phyloP scores from a whole-genome alignment of 2,329 filamentous ascomycete genomes.

The Colletotrichum filicis region DNA sequence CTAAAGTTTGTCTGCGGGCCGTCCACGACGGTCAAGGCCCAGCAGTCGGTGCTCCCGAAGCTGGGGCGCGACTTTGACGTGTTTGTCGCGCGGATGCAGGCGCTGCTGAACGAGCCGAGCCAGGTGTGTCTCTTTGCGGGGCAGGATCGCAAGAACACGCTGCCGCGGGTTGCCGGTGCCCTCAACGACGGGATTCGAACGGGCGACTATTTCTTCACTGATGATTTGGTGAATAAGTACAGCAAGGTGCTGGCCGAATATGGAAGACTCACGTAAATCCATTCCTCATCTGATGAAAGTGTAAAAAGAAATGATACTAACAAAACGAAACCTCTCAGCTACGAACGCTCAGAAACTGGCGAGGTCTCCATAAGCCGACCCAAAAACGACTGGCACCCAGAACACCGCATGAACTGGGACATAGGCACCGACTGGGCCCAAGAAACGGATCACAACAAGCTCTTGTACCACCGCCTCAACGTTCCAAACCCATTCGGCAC shows the following conservation, averaged over 20 bases:
- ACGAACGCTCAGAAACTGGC: neutral
- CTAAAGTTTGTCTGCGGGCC: slow-evolving; percentile 23
- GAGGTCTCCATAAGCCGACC: slow-evolving; percentile 43
- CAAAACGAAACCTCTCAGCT: neutral
- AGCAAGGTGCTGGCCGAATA: slow-evolving; percentile 39
- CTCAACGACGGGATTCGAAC: slow-evolving; percentile 5
- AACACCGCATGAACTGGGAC: slow-evolving; percentile 44
- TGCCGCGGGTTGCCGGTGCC: neutral
- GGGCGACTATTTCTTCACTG: slow-evolving; percentile 4
- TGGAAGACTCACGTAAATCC: slow-evolving; percentile 40
- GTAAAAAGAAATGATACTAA: neutral
- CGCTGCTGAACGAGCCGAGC: slow-evolving; percentile 43
- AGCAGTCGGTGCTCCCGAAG: slow-evolving; percentile 34
- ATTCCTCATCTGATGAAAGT: too few relatives aligned
- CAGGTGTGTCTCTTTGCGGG: slow-evolving; percentile 39
- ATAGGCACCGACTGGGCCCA: slow-evolving; percentile 17
- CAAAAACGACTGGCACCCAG: slow-evolving; percentile 42
- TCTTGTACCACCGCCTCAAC: slow-evolving; percentile 5
- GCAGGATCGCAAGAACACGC: neutral
- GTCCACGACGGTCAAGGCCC: slow-evolving; percentile 38
- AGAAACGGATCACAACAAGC: neutral
- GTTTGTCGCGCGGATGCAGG: slow-evolving; percentile 46
- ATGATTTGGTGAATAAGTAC: slow-evolving; percentile 42
- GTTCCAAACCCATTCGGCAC: slow-evolving; percentile 1
- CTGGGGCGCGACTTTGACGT: slow-evolving; percentile 38